Evolutionary conservation across 768 basidiomycete genomes (phyloP).

Genomic region (Auriculariales sp.): DNA sequence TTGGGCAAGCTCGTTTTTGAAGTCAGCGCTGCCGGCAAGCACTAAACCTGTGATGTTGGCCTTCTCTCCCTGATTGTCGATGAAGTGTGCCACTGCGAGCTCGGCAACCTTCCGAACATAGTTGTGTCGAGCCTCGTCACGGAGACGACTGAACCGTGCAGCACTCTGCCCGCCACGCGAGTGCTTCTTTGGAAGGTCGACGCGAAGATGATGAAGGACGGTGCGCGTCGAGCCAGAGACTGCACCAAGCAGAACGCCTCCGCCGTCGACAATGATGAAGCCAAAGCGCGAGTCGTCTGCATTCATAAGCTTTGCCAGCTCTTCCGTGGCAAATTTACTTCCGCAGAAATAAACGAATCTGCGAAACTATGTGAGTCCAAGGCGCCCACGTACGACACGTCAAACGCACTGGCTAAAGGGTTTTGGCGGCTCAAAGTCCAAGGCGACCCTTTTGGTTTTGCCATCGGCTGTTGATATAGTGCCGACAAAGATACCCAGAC

Average conservation of each 20-base stretch:
- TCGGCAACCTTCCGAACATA: constrained; percentile 99
- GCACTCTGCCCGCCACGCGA: constrained; percentile 99
- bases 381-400: not conserved
- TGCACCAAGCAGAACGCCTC: constrained; percentile 91
- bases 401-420: constrained; percentile 87
- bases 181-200: constrained; percentile 98
- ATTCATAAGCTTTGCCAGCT: constrained; percentile 88
- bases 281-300: constrained; percentile 88
- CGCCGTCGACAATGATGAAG: constrained; percentile 99
- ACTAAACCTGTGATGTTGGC: constrained; percentile 96
- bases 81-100: constrained; percentile 92
- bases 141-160: constrained; percentile 96
- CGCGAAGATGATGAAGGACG: constrained; percentile 94
- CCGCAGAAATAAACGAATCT: constrained; percentile 97
- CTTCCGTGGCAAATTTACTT: constrained; percentile 99
- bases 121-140: constrained; percentile 98
- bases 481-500: constrained; percentile 93
- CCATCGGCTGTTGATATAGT: constrained; percentile 97
- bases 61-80: constrained; percentile 93
- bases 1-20: constrained; percentile 95
- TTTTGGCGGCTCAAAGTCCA: constrained; percentile 97
- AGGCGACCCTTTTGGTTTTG: constrained; percentile 98
- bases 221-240: constrained; percentile 96
- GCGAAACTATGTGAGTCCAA: constrained; percentile 3
- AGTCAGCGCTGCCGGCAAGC: constrained; percentile 92